Base-by-base conservation (phyloP, 2,329 filamentous ascomycete species). In the Trichoderma sp. region DNA sequence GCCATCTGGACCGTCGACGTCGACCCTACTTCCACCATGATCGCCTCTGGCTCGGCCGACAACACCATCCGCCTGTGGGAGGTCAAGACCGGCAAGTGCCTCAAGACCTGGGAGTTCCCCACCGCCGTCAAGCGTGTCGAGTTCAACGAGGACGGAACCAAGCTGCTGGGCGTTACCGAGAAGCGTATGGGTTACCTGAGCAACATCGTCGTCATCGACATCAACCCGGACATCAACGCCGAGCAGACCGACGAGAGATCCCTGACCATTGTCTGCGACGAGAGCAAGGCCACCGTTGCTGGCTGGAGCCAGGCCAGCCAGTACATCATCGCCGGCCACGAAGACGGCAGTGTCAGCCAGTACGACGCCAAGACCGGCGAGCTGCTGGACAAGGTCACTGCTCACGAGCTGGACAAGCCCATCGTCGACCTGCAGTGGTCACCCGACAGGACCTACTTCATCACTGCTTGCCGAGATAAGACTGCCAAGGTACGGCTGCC, bases 41-140 rank as follows among this genome's bases (percentile, higher is more conserved):
- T 98, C 79, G 96, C 95, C 78, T 96, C 93, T 71, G 96, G 96
- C 77, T 96, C 94, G 76, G 96, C 96, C 82, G 96, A 99, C 85
- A 98, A 98, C 87, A 97, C 95, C 55, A 95, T 99, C 82, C 90
- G 94, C 78, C 87, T 99, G 77, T 99, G 96, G 96, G 94, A 99
- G 79, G 87, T 97, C 80, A 92, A 94, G 87, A 92, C 91, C 18
- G 96, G 96, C 79, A 93, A 92, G 80, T 91, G 92, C 79, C 87
- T 99, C 77, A 97, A 98, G 90, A 92, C 91, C 68, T 99, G 96
- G 96, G 94, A 99, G 75, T 97, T 97, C 83, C 90, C 92, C 70
- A 98, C 96, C 55, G 94, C 94, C 73, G 93, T 99, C 81, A 98
- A 99, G 89, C 90, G 96, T 76, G 94, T 97, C 80, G 95, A 97